Percentiles rank a stretch among this genome's conserved stretches.
These are phyloP conservation scores for Penicillium janthinellum DNA, from an alignment of 2,329 filamentous ascomycete species.

Conservation along the genomic window DNA sequence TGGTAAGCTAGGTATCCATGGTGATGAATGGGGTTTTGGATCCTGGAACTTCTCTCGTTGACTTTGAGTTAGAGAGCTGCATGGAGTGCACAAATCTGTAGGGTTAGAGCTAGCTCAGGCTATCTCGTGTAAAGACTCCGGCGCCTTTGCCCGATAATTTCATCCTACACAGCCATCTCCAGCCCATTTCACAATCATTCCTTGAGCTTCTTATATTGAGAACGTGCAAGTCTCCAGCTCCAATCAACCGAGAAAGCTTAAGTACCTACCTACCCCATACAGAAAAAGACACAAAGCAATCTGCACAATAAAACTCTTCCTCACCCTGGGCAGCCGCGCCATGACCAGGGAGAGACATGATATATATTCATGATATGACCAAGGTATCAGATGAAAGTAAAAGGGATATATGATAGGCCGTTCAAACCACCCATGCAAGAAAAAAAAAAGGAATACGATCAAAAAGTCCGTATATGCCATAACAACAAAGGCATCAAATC, in stretches of 20 bases:
- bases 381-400: background rate
- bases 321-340: background rate
- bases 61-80: background rate
- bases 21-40: background rate
- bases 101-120: background rate
- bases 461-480: slow-evolving; percentile 1
- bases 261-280: background rate
- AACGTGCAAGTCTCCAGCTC: too few species aligned
- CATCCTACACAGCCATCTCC: too few species aligned
- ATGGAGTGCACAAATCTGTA: background rate
- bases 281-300: background rate
- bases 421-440: slow-evolving; percentile 5
- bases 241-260: background rate
- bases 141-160: too few species aligned
- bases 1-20: background rate
- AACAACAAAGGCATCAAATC: background rate
- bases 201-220: too few species aligned
- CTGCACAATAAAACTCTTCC: background rate
- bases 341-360: background rate
- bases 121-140: too few species aligned
- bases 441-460: background rate
- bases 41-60: background rate
- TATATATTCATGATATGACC: background rate
- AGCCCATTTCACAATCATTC: too few species aligned
- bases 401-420: slow-evolving; percentile 4